A percentile compares a stretch with the other conserved stretches of the same genome.
Evolutionary conservation across 163 green algal genomes (phyloP).

Genomic region (Scenedesmus sp.): DNA sequence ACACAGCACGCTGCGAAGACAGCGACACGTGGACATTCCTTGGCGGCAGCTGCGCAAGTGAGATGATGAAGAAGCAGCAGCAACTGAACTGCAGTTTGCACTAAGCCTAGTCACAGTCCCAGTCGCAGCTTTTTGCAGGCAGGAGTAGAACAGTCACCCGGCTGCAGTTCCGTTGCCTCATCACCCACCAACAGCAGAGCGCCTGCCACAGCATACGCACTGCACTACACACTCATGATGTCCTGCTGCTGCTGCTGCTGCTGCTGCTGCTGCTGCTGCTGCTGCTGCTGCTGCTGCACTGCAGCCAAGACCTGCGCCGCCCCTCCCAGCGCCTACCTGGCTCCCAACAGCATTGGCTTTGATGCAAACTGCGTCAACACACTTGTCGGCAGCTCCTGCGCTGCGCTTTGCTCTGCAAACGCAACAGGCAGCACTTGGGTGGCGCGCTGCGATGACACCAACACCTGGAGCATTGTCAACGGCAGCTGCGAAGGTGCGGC

Average conservation of each 20-base stretch:
- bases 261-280: no score
- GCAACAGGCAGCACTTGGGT: not conserved
- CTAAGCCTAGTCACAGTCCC: no score
- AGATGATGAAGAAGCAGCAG: not conserved
- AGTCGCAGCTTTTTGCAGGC: no score
- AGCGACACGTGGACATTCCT: not conserved
- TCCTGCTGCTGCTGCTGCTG: not conserved
- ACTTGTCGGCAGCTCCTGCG: not conserved
- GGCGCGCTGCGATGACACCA: not conserved
- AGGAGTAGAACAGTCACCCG: no score
- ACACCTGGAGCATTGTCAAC: not conserved
- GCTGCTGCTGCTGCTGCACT: not conserved
- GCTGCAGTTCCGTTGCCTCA: no score
- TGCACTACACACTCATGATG: not conserved
- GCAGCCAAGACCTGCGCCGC: not conserved
- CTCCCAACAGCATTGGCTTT: not conserved
- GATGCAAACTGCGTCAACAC: not conserved
- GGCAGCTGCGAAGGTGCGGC: not conserved
- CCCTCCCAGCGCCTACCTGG: not conserved
- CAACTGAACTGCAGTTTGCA: no score
- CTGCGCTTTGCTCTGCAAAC: not conserved
- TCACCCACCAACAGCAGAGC: no score
- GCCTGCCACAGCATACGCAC: no score
- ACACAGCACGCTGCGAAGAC: not conserved
- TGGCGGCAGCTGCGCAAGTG: not conserved